phyloP scores from a whole-genome alignment of 2,329 filamentous ascomycete genomes.

The Talaromyces sp. region DNA sequence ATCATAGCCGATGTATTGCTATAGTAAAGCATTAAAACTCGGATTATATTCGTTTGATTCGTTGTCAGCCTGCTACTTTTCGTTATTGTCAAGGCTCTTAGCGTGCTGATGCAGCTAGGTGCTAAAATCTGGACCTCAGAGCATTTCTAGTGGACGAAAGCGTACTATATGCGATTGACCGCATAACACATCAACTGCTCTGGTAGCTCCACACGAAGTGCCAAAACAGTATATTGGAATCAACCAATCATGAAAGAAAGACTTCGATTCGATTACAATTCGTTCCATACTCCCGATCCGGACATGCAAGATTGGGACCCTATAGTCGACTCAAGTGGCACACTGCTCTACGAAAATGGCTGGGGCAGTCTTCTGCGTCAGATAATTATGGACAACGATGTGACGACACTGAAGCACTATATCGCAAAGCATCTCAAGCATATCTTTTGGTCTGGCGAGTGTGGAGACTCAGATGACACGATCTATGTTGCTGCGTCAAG shows the following conservation, averaged over 20 bases:
- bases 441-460: neutral
- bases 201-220: no score
- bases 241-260: neutral
- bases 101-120: neutral
- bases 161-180: no score
- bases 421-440: neutral
- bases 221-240: neutral
- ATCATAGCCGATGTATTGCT: neutral
- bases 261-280: neutral
- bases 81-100: neutral
- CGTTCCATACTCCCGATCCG: neutral
- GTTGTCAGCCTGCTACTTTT: neutral
- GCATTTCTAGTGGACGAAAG: neutral
- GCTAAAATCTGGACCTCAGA: neutral
- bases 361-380: neutral
- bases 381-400: conserved; percentile 10
- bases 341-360: neutral
- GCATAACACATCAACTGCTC: no score
- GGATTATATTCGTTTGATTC: neutral
- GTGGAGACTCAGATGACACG: neutral
- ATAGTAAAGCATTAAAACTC: neutral
- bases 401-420: conserved; percentile 12
- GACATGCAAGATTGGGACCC: neutral
- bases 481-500: conserved; percentile 19
- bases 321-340: neutral